Base-by-base conservation (phyloP, 1,139 yeast species). In the Nakaseomyces bracarensis region DNA sequence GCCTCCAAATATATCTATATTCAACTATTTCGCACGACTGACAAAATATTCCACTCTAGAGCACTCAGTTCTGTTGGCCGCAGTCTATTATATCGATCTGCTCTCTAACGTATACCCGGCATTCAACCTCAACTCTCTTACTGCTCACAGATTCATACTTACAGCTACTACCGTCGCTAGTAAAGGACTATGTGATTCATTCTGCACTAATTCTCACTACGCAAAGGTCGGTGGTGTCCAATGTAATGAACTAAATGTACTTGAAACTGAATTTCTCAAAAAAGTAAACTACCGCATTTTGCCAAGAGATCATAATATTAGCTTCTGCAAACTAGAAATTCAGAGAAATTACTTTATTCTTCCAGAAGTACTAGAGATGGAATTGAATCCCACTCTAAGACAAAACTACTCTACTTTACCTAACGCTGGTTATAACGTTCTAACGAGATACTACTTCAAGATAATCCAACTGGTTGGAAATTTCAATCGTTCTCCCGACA, bases 141-240 rank as follows among this genome's bases (percentile, higher is more conserved):
- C 98, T 0, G 96, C 89, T 3, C 98, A 91, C 62, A 72, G 98
- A 46, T 91, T 87, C 57, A 66, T 91, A 43, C 70, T 91, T 41
- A 89, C 96, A 0, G 94, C 95, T 0, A 87, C 96, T 0, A 84
- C 93, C 58, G 78, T 89, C 4, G 95, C 94, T 1, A 82, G 91
- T 49, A 91, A 91, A 61, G 94, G 95, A 2, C 71, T 91, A 53
- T 93, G 95, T 61, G 98, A 91, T 63, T 82, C 89, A 36, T 91
- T 91, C 61, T 89, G 94, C 62, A 87, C 96, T 4, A 91, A 89
- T 61, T 75, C 82, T 29, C 96, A 89, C 61, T 91, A 91, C 59
- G 95, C 97, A 9, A 83, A 84, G 59, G 97, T 91, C 15, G 98
- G 98, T 1, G 98, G 98, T 49, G 82, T 91, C 6, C 86, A 91